Evolutionary conservation across 495 filamentous ascomycete species (phyloP), one percentile per base, ranked within the genome.

Genomic region (Podospora pseudocomata): DNA sequence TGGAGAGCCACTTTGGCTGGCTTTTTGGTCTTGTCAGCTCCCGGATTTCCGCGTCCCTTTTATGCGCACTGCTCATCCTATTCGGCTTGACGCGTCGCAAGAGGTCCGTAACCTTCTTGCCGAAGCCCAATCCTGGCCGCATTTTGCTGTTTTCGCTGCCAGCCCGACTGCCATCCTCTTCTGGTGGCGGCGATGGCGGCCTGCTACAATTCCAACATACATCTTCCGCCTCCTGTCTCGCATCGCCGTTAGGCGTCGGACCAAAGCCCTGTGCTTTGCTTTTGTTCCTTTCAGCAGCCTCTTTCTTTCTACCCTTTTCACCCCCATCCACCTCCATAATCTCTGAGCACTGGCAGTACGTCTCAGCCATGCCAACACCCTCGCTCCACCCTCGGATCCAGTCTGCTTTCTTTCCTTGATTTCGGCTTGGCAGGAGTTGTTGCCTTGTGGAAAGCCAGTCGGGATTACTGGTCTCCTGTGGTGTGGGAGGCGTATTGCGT

Each of bases 331-430:
- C 58, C 19, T 67, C 53, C 49, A 71, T n/a, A 1, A 64, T 30
- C 39, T 73, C 73, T 4, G 75, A 76, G 66, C 75, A 77, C 4
- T 66, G 67, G 56, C 75, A 77, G 65, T 77, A 77, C 6, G 75
- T 69, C 20, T 66, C 65, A 49, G 39, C 39, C 5, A 68, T 63
- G 34, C 75, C 75, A 53, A 77, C 75, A 16, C 65, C 68, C 18
- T 73, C 64, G 60, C 75, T 77, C 75, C 75, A 77, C 60, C 75
- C 74, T 15, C 72, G 74, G 30, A 77, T 74, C 75, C 75, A 77
- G 44, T 77, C 74, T n/a, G 71, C 74, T 60, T 75, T 76, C n/a
- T 69, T 76, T 30, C 73, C 73, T 30, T 72, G 67, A 30, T 75
- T 73, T 39, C 59, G 66, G 20, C 74, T 70, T 5, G 75, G 75